Evolutionary conservation across 23 red algal species (phyloP).

Genomic region (Porphyridium purpureum): DNA sequence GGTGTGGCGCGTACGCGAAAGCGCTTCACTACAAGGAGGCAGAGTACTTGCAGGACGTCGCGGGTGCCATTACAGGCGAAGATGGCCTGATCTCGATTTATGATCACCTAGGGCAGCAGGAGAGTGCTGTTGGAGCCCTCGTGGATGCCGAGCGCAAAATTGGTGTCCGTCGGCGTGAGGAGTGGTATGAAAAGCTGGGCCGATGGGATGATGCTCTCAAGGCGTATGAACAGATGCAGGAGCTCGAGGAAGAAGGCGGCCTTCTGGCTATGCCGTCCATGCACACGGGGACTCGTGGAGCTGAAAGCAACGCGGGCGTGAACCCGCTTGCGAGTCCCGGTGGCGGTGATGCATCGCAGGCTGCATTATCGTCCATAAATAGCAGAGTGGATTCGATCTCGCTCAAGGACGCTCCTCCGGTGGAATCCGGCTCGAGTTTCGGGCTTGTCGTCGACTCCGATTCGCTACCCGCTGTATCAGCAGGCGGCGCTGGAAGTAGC

Average conservation of each 20-base stretch:
- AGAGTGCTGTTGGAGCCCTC: slow-evolving; percentile 74
- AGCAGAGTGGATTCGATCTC: no score
- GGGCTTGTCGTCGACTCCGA: no score
- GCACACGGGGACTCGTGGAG: background rate
- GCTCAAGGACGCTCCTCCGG: no score
- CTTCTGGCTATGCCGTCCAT: no score
- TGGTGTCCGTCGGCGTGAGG: slow-evolving; percentile 39
- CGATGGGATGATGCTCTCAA: slow-evolving; percentile 55
- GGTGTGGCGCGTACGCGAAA: slow-evolving; percentile 89
- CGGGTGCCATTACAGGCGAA: slow-evolving; percentile 37
- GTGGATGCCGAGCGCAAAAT: slow-evolving; percentile 43
- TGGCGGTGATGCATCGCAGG: no score
- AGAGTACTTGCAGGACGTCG: slow-evolving; percentile 65
- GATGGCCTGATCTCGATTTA: slow-evolving; percentile 95
- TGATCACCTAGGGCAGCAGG: slow-evolving; percentile 64
- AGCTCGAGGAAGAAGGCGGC: slow-evolving; percentile 2
- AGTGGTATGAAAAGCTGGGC: slow-evolving; percentile 82
- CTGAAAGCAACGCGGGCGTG: no score
- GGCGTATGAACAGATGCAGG: slow-evolving; percentile 16
- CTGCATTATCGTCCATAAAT: no score
- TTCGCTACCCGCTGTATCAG: no score
- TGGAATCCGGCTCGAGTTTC: no score
- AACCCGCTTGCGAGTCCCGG: no score
- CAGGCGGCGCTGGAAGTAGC: no score
- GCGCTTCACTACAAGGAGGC: slow-evolving; percentile 79